Evolutionary conservation across 2,329 filamentous ascomycete genomes (phyloP).

Genomic region (Diaporthe citri): DNA sequence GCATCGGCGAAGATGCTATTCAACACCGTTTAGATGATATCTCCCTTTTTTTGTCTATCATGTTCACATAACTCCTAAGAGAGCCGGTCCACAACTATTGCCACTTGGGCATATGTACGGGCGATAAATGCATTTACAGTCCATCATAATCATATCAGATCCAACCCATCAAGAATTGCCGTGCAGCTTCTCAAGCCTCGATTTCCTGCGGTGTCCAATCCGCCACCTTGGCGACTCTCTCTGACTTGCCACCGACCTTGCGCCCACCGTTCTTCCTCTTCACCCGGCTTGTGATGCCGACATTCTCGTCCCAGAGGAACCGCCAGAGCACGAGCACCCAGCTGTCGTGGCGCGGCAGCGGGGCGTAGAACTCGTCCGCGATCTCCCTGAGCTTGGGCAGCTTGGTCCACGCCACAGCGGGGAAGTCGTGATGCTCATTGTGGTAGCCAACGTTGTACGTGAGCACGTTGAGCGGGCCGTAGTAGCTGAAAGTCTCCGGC

Average conservation of each 20-base stretch:
- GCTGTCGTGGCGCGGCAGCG: constrained; percentile 86
- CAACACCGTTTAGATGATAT: neutral
- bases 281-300: constrained; percentile 91
- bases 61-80: constrained; percentile 4
- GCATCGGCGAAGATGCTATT: neutral
- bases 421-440: constrained; percentile 99
- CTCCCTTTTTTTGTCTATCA: constrained; percentile 13
- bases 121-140: constrained; percentile 10
- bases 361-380: constrained; percentile 91
- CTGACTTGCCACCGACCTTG: constrained; percentile 62
- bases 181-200: constrained; percentile 63
- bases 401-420: constrained; percentile 93
- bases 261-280: constrained; percentile 87
- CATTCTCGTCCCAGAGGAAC: constrained; percentile 90
- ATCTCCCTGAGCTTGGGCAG: constrained; percentile 82
- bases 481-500: constrained; percentile 97
- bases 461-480: constrained; percentile 89
- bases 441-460: constrained; percentile 98
- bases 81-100: neutral
- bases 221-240: constrained; percentile 55
- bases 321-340: constrained; percentile 96
- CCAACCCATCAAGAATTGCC: neutral
- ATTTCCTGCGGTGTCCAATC: constrained; percentile 79
- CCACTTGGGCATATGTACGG: constrained; percentile 16
- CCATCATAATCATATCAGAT: constrained; percentile 1